These are phyloP conservation scores for Cordyceps sp. DNA, from an alignment of 2,329 filamentous ascomycete species.

Conservation along the genomic window DNA sequence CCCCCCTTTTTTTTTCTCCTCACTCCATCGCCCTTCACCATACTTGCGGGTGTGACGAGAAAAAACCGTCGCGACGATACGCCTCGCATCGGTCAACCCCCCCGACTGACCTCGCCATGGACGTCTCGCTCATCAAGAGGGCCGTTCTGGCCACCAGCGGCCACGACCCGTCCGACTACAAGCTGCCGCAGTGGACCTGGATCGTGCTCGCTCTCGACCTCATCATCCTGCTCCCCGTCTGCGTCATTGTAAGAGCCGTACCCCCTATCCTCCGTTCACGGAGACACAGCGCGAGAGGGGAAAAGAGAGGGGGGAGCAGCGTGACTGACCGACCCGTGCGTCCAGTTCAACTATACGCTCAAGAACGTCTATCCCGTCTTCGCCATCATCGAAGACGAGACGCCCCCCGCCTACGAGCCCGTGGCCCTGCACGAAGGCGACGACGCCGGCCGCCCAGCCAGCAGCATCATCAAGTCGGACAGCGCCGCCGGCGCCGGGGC, in stretches of 20 bases:
- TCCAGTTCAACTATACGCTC: constrained; percentile 34
- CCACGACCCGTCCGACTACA: constrained; percentile 7
- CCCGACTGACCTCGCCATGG: constrained; percentile 5
- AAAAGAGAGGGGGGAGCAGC: too few species aligned
- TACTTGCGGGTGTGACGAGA: neutral
- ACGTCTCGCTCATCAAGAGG: constrained; percentile 12
- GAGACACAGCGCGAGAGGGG: neutral
- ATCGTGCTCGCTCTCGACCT: constrained; percentile 21
- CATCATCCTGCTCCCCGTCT: constrained; percentile 26
- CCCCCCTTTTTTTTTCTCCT: neutral
- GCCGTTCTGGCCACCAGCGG: constrained; percentile 10
- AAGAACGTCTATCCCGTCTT: constrained; percentile 32
- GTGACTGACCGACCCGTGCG: neutral
- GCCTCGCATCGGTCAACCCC: too few species aligned
- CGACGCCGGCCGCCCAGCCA: constrained; percentile 21
- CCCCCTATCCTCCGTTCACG: neutral
- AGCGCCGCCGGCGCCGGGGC: constrained; percentile 36
- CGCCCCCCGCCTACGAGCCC: constrained; percentile 36
- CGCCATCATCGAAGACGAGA: constrained; percentile 41
- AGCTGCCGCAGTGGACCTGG: constrained; percentile 23
- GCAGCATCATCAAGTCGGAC: constrained; percentile 39
- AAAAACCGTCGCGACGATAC: too few species aligned
- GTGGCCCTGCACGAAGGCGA: constrained; percentile 25
- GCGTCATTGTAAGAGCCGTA: constrained; percentile 23
- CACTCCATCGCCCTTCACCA: neutral